Conservation (phyloP, 2,329 filamentous ascomycete species). For the Beauveria sp. region DNA sequence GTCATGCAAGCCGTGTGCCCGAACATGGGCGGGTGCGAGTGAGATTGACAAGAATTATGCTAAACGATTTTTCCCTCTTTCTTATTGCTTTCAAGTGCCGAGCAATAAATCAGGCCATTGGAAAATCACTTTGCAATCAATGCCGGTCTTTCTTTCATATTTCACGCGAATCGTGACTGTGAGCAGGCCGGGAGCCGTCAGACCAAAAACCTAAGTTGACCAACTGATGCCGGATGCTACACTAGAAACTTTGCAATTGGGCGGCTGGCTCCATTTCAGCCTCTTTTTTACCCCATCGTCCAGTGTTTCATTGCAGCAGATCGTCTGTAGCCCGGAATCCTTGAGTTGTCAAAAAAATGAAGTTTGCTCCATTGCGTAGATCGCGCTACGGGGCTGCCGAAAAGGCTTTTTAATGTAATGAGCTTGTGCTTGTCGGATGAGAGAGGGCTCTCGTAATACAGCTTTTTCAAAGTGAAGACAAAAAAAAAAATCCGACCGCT, state of each 20-base stretch:
- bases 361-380: not conserved
- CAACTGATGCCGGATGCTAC: not conserved
- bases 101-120: too few species aligned
- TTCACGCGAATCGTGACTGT: not conserved
- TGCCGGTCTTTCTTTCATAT: too few species aligned
- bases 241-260: not conserved
- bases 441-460: not conserved
- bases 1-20: too few species aligned
- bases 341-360: not conserved
- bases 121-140: too few species aligned
- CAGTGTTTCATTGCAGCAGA: slow-evolving; percentile 11
- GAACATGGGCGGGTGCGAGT: too few species aligned
- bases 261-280: not conserved
- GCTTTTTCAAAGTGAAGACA: too few species aligned
- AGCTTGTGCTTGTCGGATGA: not conserved
- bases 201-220: not conserved
- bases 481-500: not conserved
- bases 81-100: too few species aligned
- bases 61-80: too few species aligned
- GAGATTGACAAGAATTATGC: too few species aligned
- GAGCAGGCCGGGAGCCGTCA: not conserved
- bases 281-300: not conserved
- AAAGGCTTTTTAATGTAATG: not conserved
- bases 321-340: not conserved
- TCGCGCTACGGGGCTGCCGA: slow-evolving; percentile 2